Evolutionary conservation across 169 alveolate genomes (phyloP).

Genomic region (Cryptosporidium tyzzeri): DNA sequence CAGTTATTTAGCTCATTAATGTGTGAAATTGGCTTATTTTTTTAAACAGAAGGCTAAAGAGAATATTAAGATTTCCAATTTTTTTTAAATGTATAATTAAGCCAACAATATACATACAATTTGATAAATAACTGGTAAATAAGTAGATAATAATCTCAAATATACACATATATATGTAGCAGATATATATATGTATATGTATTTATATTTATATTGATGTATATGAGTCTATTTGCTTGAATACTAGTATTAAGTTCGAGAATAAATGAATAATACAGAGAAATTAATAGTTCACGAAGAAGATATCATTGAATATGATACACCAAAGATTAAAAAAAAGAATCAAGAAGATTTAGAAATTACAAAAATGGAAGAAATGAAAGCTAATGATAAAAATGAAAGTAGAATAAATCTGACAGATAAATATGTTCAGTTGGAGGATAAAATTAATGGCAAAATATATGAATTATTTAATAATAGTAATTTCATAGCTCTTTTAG

Average conservation of each 20-base stretch:
- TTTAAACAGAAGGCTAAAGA: too few relatives aligned
- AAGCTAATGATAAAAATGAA: slow-evolving; percentile 1
- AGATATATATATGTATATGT: too few relatives aligned
- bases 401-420: not conserved
- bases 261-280: not conserved
- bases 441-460: slow-evolving; percentile 6
- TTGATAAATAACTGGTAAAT: not conserved
- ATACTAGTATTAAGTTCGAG: not conserved
- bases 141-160: not conserved
- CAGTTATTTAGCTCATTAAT: too few relatives aligned
- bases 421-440: slow-evolving; percentile 22
- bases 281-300: not conserved
- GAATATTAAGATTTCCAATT: not conserved
- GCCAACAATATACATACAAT: not conserved
- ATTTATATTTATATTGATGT: not conserved
- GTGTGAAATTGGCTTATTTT: not conserved
- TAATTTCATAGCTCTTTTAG: slow-evolving; percentile 24
- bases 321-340: not conserved
- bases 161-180: too few relatives aligned
- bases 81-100: too few relatives aligned
- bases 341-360: not conserved
- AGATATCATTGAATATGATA: slow-evolving; percentile 7
- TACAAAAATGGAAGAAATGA: not conserved
- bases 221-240: not conserved
- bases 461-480: slow-evolving; percentile 13